Base-by-base conservation (phyloP, 305 asterid species). In the Fraxinus baroniana region DNA sequence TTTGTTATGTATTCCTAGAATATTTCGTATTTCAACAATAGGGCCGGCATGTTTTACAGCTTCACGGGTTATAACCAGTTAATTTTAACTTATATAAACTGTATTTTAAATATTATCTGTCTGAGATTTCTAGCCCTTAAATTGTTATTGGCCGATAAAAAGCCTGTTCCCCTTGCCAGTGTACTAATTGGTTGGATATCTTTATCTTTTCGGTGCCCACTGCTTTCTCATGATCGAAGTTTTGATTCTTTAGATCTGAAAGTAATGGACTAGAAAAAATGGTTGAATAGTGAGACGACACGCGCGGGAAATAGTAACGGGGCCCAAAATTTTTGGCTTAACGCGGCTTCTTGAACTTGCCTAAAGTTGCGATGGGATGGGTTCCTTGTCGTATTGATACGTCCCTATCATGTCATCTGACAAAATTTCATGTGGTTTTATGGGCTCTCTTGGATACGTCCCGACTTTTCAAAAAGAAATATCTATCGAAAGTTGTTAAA, bases 301-400 rank as follows among this genome's bases (percentile, higher is more conserved):
- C 17, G 22, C 13, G 12, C 79, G 37, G 39, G 26, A 49, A 46
- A 24, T 22, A 8, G 35, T 0, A 26, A 15, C 36, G 6, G 33
- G n/a, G 74, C 37, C 77, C 85, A 26, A 30, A 62, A 1, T 30
- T 9, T 60, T 68, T 57, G 20, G 10, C 62, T 39, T 44, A 15
- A 73, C 82, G 86, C 83, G 77, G 80, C 80, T 60, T 78, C 78
- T 82, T 77, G 81, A 64, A 15, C 28, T 77, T 77, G 75, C 75
- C 71, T 10, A 35, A 33, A 15, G 17, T 71, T 46, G 49, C 8
- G 41, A 36, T 9, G 62, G 22, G 76, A 66, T 79, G 60, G 77
- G 30, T 28, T 68, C 18, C 55, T 66, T 39, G 76, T 79, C 33
- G 5, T 68, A 41, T 39, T 39, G 17, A 13, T 41, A 46, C 75